These are phyloP conservation scores for Diutina ranongensis DNA, from an alignment of 1,139 yeast species.

Conservation along the genomic window DNA sequence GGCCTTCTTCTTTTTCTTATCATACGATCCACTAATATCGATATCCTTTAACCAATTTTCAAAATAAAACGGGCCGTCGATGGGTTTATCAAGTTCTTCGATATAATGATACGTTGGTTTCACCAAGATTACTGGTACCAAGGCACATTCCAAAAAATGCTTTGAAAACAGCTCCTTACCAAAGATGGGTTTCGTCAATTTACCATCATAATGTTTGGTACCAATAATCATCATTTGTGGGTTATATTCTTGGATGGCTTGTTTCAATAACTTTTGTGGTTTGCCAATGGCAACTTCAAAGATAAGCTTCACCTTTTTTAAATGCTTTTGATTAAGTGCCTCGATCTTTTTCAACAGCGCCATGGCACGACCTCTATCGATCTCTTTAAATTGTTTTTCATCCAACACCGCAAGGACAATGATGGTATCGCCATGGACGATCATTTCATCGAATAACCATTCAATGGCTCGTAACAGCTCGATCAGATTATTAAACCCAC, in stretches of 20 bases:
- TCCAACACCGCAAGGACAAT: constrained; percentile 51
- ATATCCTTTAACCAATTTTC: constrained; percentile 11
- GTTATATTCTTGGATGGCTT: constrained; percentile 47
- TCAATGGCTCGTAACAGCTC: constrained; percentile 50
- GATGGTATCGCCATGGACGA: constrained; percentile 53
- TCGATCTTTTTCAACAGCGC: constrained; percentile 29
- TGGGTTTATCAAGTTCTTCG: constrained; percentile 13
- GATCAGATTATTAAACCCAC: constrained; percentile 48
- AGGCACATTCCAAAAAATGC: constrained; percentile 54
- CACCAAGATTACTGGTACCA: constrained; percentile 59
- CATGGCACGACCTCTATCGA: constrained; percentile 23
- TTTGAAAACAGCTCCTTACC: constrained; percentile 41
- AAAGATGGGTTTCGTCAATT: constrained; percentile 20
- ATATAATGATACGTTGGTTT: constrained; percentile 39
- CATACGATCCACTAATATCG: constrained; percentile 10
- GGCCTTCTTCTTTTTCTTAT: constrained; percentile 8
- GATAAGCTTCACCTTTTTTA: constrained; percentile 40
- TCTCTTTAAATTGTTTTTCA: constrained; percentile 19
- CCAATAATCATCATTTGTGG: constrained; percentile 62
- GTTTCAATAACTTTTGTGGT: constrained; percentile 41
- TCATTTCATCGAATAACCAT: constrained; percentile 58
- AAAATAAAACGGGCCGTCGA: constrained; percentile 10
- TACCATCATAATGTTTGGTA: constrained; percentile 23
- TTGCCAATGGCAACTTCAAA: constrained; percentile 55
- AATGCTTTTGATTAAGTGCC: constrained; percentile 29